Conservation (phyloP, 2,329 filamentous ascomycete species). For the Apiospora rasikravindrae region DNA sequence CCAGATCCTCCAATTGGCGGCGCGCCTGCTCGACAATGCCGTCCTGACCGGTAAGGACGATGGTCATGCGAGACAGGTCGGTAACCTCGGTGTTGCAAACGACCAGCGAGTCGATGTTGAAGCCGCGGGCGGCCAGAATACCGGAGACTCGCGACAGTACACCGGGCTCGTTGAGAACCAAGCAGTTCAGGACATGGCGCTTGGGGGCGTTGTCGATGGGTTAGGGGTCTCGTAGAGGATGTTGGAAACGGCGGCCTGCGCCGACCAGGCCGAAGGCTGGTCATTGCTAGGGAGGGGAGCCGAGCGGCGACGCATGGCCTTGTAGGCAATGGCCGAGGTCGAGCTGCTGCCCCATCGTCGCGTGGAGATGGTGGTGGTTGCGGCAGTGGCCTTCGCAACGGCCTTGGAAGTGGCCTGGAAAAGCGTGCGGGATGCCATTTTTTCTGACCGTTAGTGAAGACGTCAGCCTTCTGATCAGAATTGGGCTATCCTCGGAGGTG, state of each 20-base stretch:
- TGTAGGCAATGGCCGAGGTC: slow-evolving; percentile 95
- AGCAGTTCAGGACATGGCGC: slow-evolving; percentile 95
- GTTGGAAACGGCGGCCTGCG: slow-evolving; percentile 93
- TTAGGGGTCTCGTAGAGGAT: slow-evolving; percentile 98
- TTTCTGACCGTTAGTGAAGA: slow-evolving; percentile 32
- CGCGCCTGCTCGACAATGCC: slow-evolving; percentile 97
- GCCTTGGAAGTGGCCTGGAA: slow-evolving; percentile 33
- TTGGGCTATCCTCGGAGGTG: slow-evolving; percentile 26
- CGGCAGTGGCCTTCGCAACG: slow-evolving; percentile 28
- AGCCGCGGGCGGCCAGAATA: slow-evolving; percentile 92
- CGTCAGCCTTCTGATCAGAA: slow-evolving; percentile 35
- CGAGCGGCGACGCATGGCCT: slow-evolving; percentile 90
- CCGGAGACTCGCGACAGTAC: slow-evolving; percentile 96
- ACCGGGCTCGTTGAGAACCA: slow-evolving; percentile 98
- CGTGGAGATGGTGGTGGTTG: slow-evolving; percentile 27
- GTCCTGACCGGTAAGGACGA: slow-evolving; percentile 94
- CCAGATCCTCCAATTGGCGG: slow-evolving; percentile 92
- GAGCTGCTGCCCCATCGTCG: slow-evolving; percentile 65
- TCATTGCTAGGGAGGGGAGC: slow-evolving; percentile 82
- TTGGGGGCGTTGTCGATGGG: slow-evolving; percentile 85
- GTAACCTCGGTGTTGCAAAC: slow-evolving; percentile 98
- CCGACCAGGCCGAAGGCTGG: slow-evolving; percentile 80
- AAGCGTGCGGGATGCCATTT: slow-evolving; percentile 39
- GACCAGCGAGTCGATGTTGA: slow-evolving; percentile 98
- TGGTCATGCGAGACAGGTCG: slow-evolving; percentile 97